phyloP scores from a whole-genome alignment of 352 stramenopile species.

The Phytophthora megakarya region DNA sequence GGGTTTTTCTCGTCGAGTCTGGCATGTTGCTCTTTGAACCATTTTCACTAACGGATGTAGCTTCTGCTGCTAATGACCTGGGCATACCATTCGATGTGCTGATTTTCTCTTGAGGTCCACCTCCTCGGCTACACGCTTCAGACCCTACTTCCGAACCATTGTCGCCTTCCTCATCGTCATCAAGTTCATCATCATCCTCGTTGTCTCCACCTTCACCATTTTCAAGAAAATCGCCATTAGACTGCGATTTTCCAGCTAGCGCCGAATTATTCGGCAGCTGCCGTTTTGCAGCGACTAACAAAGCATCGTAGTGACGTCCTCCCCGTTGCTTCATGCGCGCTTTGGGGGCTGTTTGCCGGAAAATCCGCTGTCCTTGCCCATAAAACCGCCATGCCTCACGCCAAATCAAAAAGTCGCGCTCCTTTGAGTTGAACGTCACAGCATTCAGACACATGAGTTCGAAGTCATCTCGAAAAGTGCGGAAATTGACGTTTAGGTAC shows the following conservation, averaged over 20 bases:
- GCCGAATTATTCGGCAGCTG: conserved; percentile 85
- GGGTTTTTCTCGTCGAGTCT: conserved; percentile 11
- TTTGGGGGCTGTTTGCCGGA: conserved; percentile 77
- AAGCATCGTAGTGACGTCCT: conserved; percentile 69
- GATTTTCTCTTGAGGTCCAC: conserved; percentile 31
- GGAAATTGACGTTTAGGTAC: conserved; percentile 78
- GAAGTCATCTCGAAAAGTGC: conserved; percentile 90
- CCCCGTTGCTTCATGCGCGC: conserved; percentile 78
- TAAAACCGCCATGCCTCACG: conserved; percentile 94
- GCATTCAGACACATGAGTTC: conserved; percentile 96
- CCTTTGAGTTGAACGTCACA: conserved; percentile 94
- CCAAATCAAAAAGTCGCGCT: conserved; percentile 91
- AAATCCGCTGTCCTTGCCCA: conserved; percentile 71
- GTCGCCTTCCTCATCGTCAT: conserved; percentile 36
- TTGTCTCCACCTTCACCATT: conserved; percentile 38
- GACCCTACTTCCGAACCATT: conserved; percentile 34
- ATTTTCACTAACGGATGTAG: conserved; percentile 8
- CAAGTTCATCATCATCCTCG: conserved; percentile 38
- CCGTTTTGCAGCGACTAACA: conserved; percentile 75
- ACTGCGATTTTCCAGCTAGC: conserved; percentile 51
- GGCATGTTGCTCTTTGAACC: conserved; percentile 24
- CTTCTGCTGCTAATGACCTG: conserved; percentile 9
- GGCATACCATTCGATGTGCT: conserved; percentile 5
- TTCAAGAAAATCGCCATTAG: conserved; percentile 35
- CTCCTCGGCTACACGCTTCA: conserved; percentile 18